phyloP scores from a whole-genome alignment of 192 early-diverging fungal genomes.

The Martensiomyces pterosporus region DNA sequence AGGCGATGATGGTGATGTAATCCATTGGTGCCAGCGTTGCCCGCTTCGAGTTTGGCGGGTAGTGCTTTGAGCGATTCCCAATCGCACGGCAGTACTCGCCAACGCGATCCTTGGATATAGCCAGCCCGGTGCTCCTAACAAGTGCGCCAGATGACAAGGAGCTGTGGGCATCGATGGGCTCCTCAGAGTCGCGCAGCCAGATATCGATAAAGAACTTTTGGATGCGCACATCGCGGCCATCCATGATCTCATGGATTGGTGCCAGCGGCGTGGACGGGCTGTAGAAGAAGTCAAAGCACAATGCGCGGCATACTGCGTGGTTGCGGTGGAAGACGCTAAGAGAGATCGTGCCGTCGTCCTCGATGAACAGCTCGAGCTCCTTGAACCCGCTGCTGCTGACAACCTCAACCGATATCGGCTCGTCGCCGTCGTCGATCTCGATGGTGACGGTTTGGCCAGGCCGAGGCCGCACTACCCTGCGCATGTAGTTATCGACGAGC shows the following conservation, averaged over 20 bases:
- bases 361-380: constrained; percentile 10
- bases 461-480: constrained; percentile 59
- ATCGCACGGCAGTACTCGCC: constrained; percentile 78
- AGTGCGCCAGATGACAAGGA: too few relatives aligned
- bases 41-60: constrained; percentile 62
- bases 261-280: constrained; percentile 68
- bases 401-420: constrained; percentile 1
- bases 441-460: constrained; percentile 49
- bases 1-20: too few relatives aligned
- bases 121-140: background rate
- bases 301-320: constrained; percentile 53
- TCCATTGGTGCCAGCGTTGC: constrained; percentile 78
- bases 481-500: constrained; percentile 58
- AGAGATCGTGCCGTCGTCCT: constrained; percentile 27
- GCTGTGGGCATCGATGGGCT: background rate
- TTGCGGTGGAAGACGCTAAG: constrained; percentile 50
- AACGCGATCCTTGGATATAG: constrained; percentile 69
- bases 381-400: background rate
- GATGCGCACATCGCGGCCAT: constrained; percentile 72
- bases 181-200: constrained; percentile 54
- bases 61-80: constrained; percentile 58
- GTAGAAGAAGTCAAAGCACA: constrained; percentile 74
- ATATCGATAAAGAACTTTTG: constrained; percentile 81
- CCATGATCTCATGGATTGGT: constrained; percentile 66
- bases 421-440: background rate